phyloP scores from a whole-genome alignment of 129 eudicot genomes.

The Flaveria sonorensis region DNA sequence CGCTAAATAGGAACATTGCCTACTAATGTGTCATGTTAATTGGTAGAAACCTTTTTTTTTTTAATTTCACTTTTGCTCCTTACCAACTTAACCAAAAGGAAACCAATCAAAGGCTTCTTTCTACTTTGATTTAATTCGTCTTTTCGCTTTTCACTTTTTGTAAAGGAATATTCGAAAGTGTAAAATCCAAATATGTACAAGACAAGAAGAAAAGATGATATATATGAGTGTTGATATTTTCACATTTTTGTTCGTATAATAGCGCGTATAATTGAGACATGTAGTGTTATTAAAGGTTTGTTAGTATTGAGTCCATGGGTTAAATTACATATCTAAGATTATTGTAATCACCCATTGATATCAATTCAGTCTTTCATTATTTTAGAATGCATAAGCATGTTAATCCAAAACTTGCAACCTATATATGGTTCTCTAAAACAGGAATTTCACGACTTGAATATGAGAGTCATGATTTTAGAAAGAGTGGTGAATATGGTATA shows the following conservation, averaged over 20 bases:
- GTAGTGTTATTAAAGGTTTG: no score
- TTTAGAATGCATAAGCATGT: no score
- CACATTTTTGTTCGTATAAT: not conserved
- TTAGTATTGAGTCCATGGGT: no score
- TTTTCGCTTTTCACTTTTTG: slow-evolving; percentile 22
- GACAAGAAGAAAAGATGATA: slow-evolving; percentile 24
- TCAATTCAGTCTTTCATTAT: no score
- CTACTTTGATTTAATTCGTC: slow-evolving; percentile 29
- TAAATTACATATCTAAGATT: no score
- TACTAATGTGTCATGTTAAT: slow-evolving; percentile 33
- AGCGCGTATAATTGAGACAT: no score
- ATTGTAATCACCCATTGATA: no score
- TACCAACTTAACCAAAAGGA: slow-evolving; percentile 22
- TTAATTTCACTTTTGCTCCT: slow-evolving; percentile 14
- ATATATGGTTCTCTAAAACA: no score
- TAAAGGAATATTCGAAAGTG: slow-evolving; percentile 40
- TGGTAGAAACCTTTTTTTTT: slow-evolving; percentile 18
- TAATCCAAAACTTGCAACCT: no score
- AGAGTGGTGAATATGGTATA: no score
- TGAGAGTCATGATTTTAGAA: no score
- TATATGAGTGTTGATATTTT: slow-evolving; percentile 10
- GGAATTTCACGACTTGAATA: no score
- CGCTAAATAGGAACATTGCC: slow-evolving; percentile 22
- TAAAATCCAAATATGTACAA: slow-evolving; percentile 33
- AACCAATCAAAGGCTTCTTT: slow-evolving; percentile 12